Conservation (phyloP, 441 rosid genomes). For the Croton laevigatus region DNA sequence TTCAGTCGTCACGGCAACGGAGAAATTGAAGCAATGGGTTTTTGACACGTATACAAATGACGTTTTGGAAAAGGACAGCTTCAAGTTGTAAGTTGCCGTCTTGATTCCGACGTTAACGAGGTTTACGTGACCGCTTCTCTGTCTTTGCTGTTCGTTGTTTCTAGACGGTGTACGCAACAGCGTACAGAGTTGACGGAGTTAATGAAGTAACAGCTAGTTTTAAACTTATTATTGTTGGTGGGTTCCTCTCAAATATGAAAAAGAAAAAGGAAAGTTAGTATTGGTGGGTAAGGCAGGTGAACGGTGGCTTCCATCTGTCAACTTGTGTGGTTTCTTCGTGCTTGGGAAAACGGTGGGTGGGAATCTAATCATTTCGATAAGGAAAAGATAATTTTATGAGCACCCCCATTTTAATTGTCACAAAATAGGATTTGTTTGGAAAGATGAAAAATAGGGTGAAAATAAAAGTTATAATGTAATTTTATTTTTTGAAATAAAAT, state of each 20-base stretch:
- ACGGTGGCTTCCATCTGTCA: no score
- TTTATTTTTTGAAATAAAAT: no score
- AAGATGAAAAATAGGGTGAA: no score
- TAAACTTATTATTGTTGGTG: neutral
- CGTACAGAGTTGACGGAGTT: neutral
- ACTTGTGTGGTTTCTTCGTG: no score
- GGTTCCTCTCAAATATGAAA: neutral
- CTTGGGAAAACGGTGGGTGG: no score
- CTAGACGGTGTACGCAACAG: neutral
- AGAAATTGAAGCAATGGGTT: neutral
- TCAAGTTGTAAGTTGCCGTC: conserved; percentile 5
- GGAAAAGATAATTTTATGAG: no score
- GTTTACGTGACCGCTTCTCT: neutral
- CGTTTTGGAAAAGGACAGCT: conserved; percentile 13
- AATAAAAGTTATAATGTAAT: no score
- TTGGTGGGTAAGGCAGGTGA: neutral
- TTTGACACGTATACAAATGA: neutral
- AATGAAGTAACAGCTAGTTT: neutral
- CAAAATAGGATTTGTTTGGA: no score
- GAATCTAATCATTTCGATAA: no score
- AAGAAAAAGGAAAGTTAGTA: no score
- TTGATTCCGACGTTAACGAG: conserved; percentile 6
- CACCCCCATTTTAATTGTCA: no score
- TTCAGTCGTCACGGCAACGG: neutral
- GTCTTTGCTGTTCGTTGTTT: no score